Evolutionary conservation across 2,329 filamentous ascomycete species (phyloP), one percentile per base, ranked within the genome.

Genomic region (Trichocomaceae sp.): DNA sequence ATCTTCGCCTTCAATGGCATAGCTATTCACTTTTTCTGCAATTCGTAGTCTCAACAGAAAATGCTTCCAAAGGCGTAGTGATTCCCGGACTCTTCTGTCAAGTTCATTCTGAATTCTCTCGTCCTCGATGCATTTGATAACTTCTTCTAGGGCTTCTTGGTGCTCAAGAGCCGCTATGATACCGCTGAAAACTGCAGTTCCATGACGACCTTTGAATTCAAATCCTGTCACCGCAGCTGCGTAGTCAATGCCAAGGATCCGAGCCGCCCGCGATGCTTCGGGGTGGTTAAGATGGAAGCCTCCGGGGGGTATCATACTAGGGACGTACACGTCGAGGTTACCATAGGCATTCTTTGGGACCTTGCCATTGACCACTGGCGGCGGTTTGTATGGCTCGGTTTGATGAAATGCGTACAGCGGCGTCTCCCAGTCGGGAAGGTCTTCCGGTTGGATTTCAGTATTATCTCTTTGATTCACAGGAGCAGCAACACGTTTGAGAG

Each of bases 191-290:
- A 96, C 80, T 1, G 93, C 90, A 2, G 90, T 96, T 15, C 92
- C 92, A 54, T 89, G 85, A 2, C 89, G 83, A 0, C 90, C 90
- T 65, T 83, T 85, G 73, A 97, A 99, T 37, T 86, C 79, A 64
- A 97, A 99, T 0, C 92, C 92, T 0, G 86, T 93, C 5, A 99
- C 83, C 0, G 93, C 93, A 31, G 92, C 89, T 2, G 89, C 89
- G 68, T 87, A 95, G 71, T 97, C 90, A 17, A 97, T 79, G 0
- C 85, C 85, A 1, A 96, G 70, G 1, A 91, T 73, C 55, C 81
- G 83, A 0, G 90, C 90, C 1, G 92, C 92, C 50, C 81, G 81
- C 1, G 81, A 76, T 1, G 88, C 86, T 50, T 85, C 75, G 13
- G 75, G 69, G 58, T 81, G 76, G 50, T 72, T 73, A 26, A 86